Base-by-base conservation (phyloP, 139 green algal genomes). In the Chlorella sp. region DNA sequence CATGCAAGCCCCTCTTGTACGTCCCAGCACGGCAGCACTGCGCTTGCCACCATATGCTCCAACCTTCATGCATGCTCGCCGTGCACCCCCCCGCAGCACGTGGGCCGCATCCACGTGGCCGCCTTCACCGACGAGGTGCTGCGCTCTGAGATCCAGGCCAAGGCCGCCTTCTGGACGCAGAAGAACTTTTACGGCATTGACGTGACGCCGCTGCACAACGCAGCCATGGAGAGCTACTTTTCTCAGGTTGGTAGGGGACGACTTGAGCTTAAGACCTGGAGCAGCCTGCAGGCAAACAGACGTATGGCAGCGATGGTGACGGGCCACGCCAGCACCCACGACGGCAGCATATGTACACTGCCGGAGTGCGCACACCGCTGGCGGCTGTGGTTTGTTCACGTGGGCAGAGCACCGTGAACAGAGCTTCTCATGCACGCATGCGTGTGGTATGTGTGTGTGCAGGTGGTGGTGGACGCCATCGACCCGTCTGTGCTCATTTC, bases 381-480 rank as follows among this genome's bases (percentile, higher is more conserved):
- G n/a, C n/a, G n/a, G n/a, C n/a, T n/a, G n/a, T n/a, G n/a, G n/a
- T n/a, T n/a, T n/a, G n/a, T n/a, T n/a, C n/a, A n/a, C n/a, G n/a
- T n/a, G n/a, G n/a, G n/a, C n/a, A n/a, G n/a, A n/a, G n/a, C n/a
- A n/a, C n/a, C n/a, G n/a, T n/a, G n/a, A n/a, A n/a, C n/a, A n/a
- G n/a, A n/a, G n/a, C n/a, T n/a, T n/a, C n/a, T n/a, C n/a, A n/a
- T n/a, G n/a, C n/a, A n/a, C n/a, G n/a, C n/a, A n/a, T n/a, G n/a
- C n/a, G n/a, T n/a, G n/a, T n/a, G n/a, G n/a, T n/a, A n/a, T 74
- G 59, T 61, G 24, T 29, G 27, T 20, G 5, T 55, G 35, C 88
- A 97, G 90, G 90, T 95, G 42, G 94, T 98, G 35, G 88, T 98
- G 31, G 94, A 98, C 80, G 88, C 94, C 2, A 94, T 98, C 62